Conservation (phyloP, 148 eudicot genomes). For the Polygonum aviculare region DNA sequence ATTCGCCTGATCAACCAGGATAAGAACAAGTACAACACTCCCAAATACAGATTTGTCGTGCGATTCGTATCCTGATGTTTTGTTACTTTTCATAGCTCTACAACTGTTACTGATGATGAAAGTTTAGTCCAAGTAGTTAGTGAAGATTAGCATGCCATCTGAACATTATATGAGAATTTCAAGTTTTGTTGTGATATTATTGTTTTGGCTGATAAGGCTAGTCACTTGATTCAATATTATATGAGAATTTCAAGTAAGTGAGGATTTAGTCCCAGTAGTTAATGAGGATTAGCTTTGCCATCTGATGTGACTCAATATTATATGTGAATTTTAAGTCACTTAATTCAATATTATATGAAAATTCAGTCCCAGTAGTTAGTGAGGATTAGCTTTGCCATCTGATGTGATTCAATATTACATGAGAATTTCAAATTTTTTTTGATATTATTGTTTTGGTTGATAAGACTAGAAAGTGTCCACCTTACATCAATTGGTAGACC, state of each 20-base stretch:
- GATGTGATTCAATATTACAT: too few species aligned
- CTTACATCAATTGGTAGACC: conserved; percentile 42
- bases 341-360: conserved; percentile 21
- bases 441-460: background rate
- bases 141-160: background rate
- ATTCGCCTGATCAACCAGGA: conserved; percentile 73
- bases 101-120: conserved; percentile 55
- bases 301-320: background rate
- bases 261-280: conserved; percentile 38
- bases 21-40: conserved; percentile 20
- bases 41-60: conserved; percentile 49
- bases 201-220: background rate
- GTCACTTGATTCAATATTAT: background rate
- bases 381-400: background rate
- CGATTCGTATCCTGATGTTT: conserved; percentile 52
- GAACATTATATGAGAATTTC: too few species aligned
- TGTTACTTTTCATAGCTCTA: conserved; percentile 16
- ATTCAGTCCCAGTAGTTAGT: conserved; percentile 29
- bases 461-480: background rate
- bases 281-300: background rate
- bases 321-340: background rate
- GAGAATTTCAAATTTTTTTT: too few species aligned
- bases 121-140: conserved; percentile 30
- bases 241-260: background rate
- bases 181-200: background rate